Evolutionary conservation across 495 filamentous ascomycete genomes (phyloP).

Genomic region (Daldinia childiae): DNA sequence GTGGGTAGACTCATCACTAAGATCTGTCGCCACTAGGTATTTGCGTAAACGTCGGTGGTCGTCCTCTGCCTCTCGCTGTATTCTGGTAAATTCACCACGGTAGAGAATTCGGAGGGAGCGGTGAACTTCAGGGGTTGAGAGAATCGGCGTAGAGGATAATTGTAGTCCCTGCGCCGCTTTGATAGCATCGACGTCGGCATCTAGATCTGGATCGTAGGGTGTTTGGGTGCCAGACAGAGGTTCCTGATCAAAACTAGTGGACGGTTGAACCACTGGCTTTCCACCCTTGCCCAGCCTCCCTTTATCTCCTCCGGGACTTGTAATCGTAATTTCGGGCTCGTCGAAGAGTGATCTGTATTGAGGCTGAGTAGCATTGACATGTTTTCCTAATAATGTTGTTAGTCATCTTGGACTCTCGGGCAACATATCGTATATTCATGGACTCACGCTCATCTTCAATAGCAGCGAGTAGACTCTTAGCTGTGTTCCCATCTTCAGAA

Average conservation of each 20-base stretch:
- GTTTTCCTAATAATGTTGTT: slow-evolving; percentile 48
- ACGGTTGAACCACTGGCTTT: slow-evolving; percentile 79
- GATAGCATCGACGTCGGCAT: slow-evolving; percentile 84
- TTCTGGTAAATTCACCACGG: slow-evolving; percentile 79
- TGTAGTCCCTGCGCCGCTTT: slow-evolving; percentile 84
- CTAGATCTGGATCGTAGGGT: slow-evolving; percentile 85
- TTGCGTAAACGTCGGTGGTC: slow-evolving; percentile 80
- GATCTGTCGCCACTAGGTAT: slow-evolving; percentile 91
- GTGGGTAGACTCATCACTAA: slow-evolving; percentile 92
- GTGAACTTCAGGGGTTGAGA: slow-evolving; percentile 75
- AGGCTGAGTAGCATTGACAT: slow-evolving; percentile 53
- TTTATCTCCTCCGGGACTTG: slow-evolving; percentile 67
- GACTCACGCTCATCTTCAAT: slow-evolving; percentile 82
- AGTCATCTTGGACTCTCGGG: slow-evolving; percentile 12
- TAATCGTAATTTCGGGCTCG: slow-evolving; percentile 71
- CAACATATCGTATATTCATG: background rate
- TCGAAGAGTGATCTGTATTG: slow-evolving; percentile 65
- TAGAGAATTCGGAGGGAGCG: slow-evolving; percentile 88
- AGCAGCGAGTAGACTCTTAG: slow-evolving; percentile 69
- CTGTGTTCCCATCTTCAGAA: slow-evolving; percentile 48
- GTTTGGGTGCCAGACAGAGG: slow-evolving; percentile 74
- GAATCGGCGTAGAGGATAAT: slow-evolving; percentile 80
- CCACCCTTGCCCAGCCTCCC: slow-evolving; percentile 54
- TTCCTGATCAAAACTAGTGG: slow-evolving; percentile 77
- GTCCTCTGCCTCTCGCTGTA: slow-evolving; percentile 78